Conservation (phyloP, 2,329 filamentous ascomycete species). For the Claviceps pazoutovae region DNA sequence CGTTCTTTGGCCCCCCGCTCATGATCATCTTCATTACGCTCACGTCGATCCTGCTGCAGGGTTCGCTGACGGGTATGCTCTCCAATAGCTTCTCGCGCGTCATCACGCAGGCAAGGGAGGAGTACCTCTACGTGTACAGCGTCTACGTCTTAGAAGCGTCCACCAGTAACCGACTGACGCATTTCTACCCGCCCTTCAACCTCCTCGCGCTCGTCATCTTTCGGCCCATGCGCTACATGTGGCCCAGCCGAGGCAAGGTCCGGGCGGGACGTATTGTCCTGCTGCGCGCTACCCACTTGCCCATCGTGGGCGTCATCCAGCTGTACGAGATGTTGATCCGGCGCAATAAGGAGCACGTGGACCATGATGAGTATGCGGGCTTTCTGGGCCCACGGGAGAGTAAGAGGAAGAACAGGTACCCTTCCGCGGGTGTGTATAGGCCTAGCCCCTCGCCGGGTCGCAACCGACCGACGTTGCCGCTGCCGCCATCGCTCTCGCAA, state of each 20-base stretch:
- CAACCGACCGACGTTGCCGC: constrained; percentile 4
- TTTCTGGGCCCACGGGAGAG: constrained; percentile 32
- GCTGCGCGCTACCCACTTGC: constrained; percentile 50
- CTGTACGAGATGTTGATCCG: constrained; percentile 44
- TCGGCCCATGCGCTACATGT: constrained; percentile 55
- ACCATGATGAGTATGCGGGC: constrained; percentile 30
- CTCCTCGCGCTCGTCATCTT: constrained; percentile 59
- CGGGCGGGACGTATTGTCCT: constrained; percentile 47
- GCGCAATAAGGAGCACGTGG: constrained; percentile 22
- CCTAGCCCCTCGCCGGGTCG: constrained; percentile 8
- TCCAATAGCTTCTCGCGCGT: constrained; percentile 59
- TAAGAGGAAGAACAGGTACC: constrained; percentile 8
- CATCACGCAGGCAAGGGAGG: constrained; percentile 52
- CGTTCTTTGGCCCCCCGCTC: constrained; percentile 43
- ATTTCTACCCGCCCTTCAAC: constrained; percentile 61
- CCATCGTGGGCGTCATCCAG: constrained; percentile 56
- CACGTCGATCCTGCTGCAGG: constrained; percentile 66
- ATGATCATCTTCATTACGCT: constrained; percentile 64
- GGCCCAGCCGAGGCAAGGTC: constrained; percentile 49
- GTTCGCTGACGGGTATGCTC: constrained; percentile 63
- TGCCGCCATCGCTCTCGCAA: constrained; percentile 7
- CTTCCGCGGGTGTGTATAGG: constrained; percentile 8
- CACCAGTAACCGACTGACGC: constrained; percentile 53
- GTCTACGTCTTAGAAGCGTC: constrained; percentile 52
- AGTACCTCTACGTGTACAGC: constrained; percentile 66